phyloP scores from a whole-genome alignment of 257 asterid genomes.

The Petunia axillaris region DNA sequence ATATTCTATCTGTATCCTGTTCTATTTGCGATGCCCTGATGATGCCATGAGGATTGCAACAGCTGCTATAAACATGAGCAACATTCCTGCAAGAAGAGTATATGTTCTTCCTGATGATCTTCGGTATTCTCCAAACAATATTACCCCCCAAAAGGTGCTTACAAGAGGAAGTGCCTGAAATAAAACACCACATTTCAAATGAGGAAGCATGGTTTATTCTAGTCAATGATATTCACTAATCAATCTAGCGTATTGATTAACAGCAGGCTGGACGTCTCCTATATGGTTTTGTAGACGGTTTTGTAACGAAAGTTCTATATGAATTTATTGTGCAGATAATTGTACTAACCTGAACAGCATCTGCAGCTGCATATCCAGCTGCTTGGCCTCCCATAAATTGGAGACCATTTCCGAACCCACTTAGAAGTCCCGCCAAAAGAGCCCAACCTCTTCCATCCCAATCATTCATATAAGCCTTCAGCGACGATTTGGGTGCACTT shows the following conservation, averaged over 20 bases:
- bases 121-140: slow-evolving; percentile 80
- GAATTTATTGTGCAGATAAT: neutral
- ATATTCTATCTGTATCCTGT: neutral
- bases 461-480: slow-evolving; percentile 68
- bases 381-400: slow-evolving; percentile 99
- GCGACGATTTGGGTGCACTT: slow-evolving; percentile 65
- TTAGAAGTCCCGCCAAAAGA: slow-evolving; percentile 75
- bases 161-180: slow-evolving; percentile 90
- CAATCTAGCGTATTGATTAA: neutral
- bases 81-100: slow-evolving; percentile 58
- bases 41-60: slow-evolving; percentile 92
- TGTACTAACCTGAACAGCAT: slow-evolving; percentile 83
- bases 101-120: slow-evolving; percentile 81
- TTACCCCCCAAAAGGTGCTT: slow-evolving; percentile 90
- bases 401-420: slow-evolving; percentile 95
- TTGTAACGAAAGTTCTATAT: neutral
- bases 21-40: slow-evolving; percentile 64
- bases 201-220: neutral
- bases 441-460: slow-evolving; percentile 95
- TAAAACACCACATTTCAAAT: slow-evolving; percentile 18
- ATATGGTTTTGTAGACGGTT: too few relatives aligned
- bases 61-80: slow-evolving; percentile 78
- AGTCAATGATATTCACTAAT: neutral
- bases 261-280: neutral
- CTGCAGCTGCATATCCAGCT: slow-evolving; percentile 99